Base-by-base conservation (phyloP, 2,329 filamentous ascomycete genomes). In the Mollisiaceae sp. region DNA sequence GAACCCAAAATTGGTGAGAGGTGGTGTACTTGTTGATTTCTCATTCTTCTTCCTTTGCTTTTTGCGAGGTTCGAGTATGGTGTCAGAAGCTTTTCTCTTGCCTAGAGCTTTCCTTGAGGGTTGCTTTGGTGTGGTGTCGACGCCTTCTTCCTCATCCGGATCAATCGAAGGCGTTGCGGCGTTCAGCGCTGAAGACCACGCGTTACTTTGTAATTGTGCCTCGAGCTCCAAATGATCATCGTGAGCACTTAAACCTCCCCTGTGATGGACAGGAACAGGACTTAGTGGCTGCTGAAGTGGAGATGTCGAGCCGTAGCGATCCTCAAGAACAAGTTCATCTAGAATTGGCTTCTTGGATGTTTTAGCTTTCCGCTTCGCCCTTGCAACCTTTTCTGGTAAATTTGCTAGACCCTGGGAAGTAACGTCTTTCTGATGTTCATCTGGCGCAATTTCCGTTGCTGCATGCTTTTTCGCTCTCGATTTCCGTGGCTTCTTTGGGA, bases 91-190 rank as follows among this genome's bases (percentile, higher is more conserved):
- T 50, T 70, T 72, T 24, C 72, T 64, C 60, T 74, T 73, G 2
- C 73, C 72, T 8, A 72, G 55, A 8, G 71, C 64, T 56, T 73
- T 73, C 60, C 65, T 64, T 9, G 72, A 72, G 8, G 66, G 68
- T 47, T 38, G 59, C 45, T 60, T 56, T 8, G 67, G 64, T 24
- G 58, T 45, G 50, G 8, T 54, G 12, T 43, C 47, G 8, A 59
- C 35, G 12, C 56, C 38, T 6, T 65, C 55, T 11, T 59, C 64
- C 22, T 18, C 12, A n/a, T 54, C 22, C 24, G 5, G 24, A 32
- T 18, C 24, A 32, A 18, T 8, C 11, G 47, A 52, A 11, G 47
- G 5, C 27, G 8, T 32, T 35, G 50, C 50, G 5, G 14, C 24
- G 18, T 54, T 27, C 50, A 3, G 24, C 18, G 14, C 55, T 27